phyloP scores from a whole-genome alignment of 345 rosid species.

The Rhizophora apiculata region DNA sequence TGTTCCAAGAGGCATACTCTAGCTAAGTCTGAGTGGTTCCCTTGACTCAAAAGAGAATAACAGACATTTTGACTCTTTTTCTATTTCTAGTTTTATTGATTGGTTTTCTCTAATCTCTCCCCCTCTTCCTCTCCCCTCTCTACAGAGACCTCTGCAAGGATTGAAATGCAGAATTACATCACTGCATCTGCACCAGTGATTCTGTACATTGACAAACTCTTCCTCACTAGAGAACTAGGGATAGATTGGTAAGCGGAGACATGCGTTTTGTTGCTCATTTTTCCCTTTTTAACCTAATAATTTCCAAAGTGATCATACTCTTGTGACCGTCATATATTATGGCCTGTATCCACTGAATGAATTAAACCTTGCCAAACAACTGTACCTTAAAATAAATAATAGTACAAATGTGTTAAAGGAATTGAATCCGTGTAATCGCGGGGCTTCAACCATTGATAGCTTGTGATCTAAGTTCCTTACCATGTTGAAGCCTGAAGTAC shows the following conservation, averaged over 20 bases:
- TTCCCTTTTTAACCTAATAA: too few relatives aligned
- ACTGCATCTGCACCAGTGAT: conserved; percentile 56
- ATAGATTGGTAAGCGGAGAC: conserved; percentile 64
- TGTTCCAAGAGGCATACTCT: background rate
- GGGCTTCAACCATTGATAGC: too few relatives aligned
- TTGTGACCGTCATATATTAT: background rate
- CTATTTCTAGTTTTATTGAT: background rate
- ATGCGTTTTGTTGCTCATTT: background rate
- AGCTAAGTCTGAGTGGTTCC: background rate
- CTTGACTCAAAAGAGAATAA: background rate
- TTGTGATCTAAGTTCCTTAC: too few relatives aligned
- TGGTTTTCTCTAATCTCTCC: background rate
- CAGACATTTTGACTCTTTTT: background rate
- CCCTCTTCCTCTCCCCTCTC: background rate
- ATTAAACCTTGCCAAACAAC: background rate
- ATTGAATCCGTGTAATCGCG: too few relatives aligned
- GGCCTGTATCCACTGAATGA: background rate
- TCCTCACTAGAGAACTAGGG: conserved; percentile 64
- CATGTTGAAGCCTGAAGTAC: too few relatives aligned
- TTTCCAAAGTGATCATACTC: background rate
- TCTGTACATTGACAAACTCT: conserved; percentile 63
- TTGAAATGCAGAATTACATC: conserved; percentile 64
- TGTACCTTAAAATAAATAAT: background rate
- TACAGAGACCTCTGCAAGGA: conserved; percentile 68
- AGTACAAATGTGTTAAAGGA: too few relatives aligned